Conservation (phyloP, 805 yeast species). For the Metschnikowia kofuensis region DNA sequence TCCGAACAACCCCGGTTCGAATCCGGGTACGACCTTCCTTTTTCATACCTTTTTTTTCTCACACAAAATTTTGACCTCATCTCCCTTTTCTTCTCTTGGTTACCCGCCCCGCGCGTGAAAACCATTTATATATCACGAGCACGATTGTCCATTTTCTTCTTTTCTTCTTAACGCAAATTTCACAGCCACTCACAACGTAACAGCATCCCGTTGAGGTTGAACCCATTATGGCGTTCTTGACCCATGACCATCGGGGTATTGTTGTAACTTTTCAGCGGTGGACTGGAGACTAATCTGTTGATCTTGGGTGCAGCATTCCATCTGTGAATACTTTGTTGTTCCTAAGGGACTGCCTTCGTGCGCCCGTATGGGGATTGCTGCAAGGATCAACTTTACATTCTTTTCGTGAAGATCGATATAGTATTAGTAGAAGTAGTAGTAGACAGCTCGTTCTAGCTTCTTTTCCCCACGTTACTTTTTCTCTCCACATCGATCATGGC, state of each 20-base stretch:
- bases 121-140: slow-evolving; percentile 12
- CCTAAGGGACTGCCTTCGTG: slow-evolving; percentile 74
- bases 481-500: no score
- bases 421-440: neutral
- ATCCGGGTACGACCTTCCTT: slow-evolving; percentile 77
- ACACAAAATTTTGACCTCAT: neutral
- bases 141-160: neutral
- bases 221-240: slow-evolving; percentile 59
- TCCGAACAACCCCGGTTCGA: slow-evolving; percentile 83
- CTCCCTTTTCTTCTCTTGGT: slow-evolving; percentile 7
- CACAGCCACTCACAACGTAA: slow-evolving; percentile 60
- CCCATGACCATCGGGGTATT: slow-evolving; percentile 67
- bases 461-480: neutral
- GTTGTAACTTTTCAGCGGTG: slow-evolving; percentile 45
- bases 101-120: slow-evolving; percentile 26
- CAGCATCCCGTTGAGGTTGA: slow-evolving; percentile 71
- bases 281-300: slow-evolving; percentile 60
- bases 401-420: neutral
- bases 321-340: slow-evolving; percentile 44
- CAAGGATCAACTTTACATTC: slow-evolving; percentile 58
- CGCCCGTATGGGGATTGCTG: slow-evolving; percentile 70
- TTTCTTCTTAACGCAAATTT: slow-evolving; percentile 53
- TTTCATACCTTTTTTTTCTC: slow-evolving; percentile 15
- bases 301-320: slow-evolving; percentile 77
- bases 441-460: neutral